Conservation (phyloP, 1,139 yeast species). For the Geotrichum phurueaensis region DNA sequence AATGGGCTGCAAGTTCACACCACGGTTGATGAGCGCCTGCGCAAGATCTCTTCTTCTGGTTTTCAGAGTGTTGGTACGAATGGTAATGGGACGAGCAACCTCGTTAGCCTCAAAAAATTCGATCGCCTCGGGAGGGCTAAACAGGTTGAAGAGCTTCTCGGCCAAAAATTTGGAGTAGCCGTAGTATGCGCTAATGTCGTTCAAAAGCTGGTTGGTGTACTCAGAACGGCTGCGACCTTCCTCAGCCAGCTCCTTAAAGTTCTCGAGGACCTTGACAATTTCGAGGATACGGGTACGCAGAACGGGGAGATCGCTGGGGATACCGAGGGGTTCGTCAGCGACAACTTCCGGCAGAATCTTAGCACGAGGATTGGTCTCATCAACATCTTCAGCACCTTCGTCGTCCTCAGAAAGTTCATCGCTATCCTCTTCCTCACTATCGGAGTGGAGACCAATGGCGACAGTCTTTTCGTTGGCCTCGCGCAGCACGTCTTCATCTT, state of each 20-base stretch:
- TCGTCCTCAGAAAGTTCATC: constrained; percentile 23
- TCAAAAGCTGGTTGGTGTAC: constrained; percentile 18
- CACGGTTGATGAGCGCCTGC: constrained; percentile 89
- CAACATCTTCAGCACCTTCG: constrained; percentile 27
- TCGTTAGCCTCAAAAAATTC: constrained; percentile 98
- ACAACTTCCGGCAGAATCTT: constrained; percentile 48
- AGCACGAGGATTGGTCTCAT: constrained; percentile 30
- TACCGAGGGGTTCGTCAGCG: constrained; percentile 49
- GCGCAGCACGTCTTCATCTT: constrained; percentile 71
- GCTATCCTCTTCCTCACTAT: constrained; percentile 25
- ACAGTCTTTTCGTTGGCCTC: constrained; percentile 85
- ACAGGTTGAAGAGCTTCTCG: constrained; percentile 82
- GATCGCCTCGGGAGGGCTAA: constrained; percentile 93
- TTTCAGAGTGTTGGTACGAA: constrained; percentile 90
- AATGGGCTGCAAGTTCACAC: constrained; percentile 94
- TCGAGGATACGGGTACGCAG: constrained; percentile 93
- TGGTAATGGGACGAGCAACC: constrained; percentile 91
- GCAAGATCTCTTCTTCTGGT: constrained; percentile 95
- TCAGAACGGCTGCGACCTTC: constrained; percentile 40
- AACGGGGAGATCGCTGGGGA: constrained; percentile 68
- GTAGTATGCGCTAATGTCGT: constrained; percentile 71
- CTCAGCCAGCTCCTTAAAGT: constrained; percentile 77
- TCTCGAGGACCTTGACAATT: constrained; percentile 90
- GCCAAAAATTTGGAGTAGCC: constrained; percentile 97
- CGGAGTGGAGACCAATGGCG: constrained; percentile 49